Evolutionary conservation across 202 grass and related monocot genomes (phyloP).

Genomic region (Tripidium arundinaceum): DNA sequence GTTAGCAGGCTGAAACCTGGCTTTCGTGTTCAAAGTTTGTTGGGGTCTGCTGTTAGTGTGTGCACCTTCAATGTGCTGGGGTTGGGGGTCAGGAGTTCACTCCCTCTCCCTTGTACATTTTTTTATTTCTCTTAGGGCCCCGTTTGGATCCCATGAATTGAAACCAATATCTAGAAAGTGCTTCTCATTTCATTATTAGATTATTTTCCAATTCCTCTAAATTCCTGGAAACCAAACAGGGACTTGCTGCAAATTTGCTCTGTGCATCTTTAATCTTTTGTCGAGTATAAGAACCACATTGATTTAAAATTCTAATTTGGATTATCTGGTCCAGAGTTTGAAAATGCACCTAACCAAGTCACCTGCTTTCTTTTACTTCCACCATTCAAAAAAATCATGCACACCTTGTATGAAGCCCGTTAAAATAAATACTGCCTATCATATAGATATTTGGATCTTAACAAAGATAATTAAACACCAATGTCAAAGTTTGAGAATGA

Average conservation of each 20-base stretch:
- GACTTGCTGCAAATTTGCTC: not conserved
- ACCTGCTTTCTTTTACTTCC: not conserved
- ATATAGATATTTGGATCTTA: not conserved
- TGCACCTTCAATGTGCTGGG: not conserved
- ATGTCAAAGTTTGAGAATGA: not conserved
- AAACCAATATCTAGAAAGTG: too few relatives aligned
- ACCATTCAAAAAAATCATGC: not conserved
- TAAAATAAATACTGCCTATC: not conserved
- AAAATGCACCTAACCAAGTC: not conserved
- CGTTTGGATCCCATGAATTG: too few relatives aligned
- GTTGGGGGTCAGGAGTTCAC: not conserved
- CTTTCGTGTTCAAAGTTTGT: not conserved
- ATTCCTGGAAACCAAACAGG: not conserved
- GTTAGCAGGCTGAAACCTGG: not conserved
- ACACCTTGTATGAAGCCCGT: not conserved
- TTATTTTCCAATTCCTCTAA: not conserved
- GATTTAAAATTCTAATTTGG: not conserved
- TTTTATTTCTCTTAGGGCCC: not conserved
- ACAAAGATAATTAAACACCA: not conserved
- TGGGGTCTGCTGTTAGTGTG: not conserved
- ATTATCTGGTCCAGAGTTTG: not conserved
- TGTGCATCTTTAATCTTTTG: not conserved
- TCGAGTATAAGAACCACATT: not conserved
- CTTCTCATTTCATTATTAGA: too few relatives aligned
- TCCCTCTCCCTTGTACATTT: not conserved